Evolutionary conservation across 805 yeast species (phyloP).

Genomic region (Hanseniaspora occidentalis): DNA sequence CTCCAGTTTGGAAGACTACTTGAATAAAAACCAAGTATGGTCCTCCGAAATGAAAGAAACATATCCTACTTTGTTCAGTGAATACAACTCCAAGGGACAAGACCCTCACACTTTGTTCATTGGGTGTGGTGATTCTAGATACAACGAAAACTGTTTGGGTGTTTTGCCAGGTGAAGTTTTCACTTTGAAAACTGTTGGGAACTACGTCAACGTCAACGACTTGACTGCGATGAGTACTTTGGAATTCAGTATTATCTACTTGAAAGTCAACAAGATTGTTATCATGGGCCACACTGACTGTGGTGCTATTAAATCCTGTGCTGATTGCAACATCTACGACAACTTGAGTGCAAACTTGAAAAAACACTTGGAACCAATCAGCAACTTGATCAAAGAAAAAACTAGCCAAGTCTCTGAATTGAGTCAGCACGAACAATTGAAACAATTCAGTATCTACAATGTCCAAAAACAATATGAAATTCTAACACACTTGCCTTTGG

Average conservation of each 20-base stretch:
- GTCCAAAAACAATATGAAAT: slow-evolving; percentile 61
- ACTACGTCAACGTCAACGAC: slow-evolving; percentile 56
- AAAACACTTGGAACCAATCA: slow-evolving; percentile 45
- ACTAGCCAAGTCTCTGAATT: slow-evolving; percentile 28
- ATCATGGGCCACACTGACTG: slow-evolving; percentile 94
- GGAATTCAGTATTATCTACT: slow-evolving; percentile 77
- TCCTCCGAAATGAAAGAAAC: slow-evolving; percentile 31
- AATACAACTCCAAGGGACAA: slow-evolving; percentile 63
- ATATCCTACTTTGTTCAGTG: slow-evolving; percentile 47
- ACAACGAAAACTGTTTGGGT: slow-evolving; percentile 63
- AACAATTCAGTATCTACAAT: slow-evolving; percentile 61
- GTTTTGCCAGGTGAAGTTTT: slow-evolving; percentile 88
- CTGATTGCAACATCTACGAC: slow-evolving; percentile 29
- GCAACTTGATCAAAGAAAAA: slow-evolving; percentile 55
- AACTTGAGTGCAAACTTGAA: slow-evolving; percentile 14
- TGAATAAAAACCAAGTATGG: slow-evolving; percentile 33
- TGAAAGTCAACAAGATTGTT: slow-evolving; percentile 68
- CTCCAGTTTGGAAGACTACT: slow-evolving; percentile 26
- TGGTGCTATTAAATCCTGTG: slow-evolving; percentile 81
- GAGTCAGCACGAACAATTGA: slow-evolving; percentile 42
- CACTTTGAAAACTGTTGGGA: slow-evolving; percentile 81
- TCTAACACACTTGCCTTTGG: slow-evolving; percentile 41
- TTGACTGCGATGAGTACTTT: slow-evolving; percentile 63
- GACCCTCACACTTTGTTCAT: slow-evolving; percentile 90
- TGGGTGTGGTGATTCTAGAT: slow-evolving; percentile 88